Percentiles rank a stretch among this genome's conserved stretches.
Evolutionary conservation across 1,139 yeast genomes (phyloP).

Genomic region (Oligophagozyma castellii): DNA sequence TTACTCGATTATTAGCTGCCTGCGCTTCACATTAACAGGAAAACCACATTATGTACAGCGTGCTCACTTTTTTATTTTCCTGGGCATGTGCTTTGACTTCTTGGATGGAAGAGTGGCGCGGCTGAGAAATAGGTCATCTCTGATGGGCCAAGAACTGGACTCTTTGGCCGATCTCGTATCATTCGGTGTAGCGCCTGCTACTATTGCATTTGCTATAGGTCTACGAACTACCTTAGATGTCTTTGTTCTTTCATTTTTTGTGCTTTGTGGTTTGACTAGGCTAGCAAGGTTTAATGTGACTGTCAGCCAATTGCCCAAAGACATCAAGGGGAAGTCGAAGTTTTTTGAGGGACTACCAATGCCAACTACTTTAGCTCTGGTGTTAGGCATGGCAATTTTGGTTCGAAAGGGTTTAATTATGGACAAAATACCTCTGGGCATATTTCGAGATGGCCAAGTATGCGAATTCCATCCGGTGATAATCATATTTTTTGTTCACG

Average conservation of each 20-base stretch:
- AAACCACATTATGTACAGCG: constrained; percentile 63
- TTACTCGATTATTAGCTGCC: constrained; percentile 74
- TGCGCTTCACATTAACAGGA: constrained; percentile 62
- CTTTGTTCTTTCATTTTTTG: constrained; percentile 66
- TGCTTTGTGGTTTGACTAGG: constrained; percentile 84
- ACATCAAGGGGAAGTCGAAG: constrained; percentile 63
- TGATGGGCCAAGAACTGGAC: constrained; percentile 96
- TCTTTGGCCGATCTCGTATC: constrained; percentile 89
- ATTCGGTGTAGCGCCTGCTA: constrained; percentile 88
- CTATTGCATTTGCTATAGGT: constrained; percentile 85
- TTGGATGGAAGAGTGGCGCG: constrained; percentile 97
- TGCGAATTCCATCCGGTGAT: constrained; percentile 67
- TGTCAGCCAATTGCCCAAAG: constrained; percentile 85
- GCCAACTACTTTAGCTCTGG: constrained; percentile 73
- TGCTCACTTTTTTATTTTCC: constrained; percentile 75
- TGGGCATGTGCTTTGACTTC: constrained; percentile 89
- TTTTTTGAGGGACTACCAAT: constrained; percentile 92
- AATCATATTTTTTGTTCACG: constrained; percentile 56
- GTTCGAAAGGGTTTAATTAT: constrained; percentile 36
- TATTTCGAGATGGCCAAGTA: constrained; percentile 36
- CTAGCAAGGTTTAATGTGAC: constrained; percentile 92
- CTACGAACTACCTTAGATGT: constrained; percentile 75
- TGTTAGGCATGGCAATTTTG: constrained; percentile 53
- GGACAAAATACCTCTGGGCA: constrained; percentile 51
- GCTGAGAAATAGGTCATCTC: constrained; percentile 76